A percentile compares a stretch with the other conserved stretches of the same genome.
These are phyloP conservation scores for Gentiana dahurica DNA, from an alignment of 257 asterid species.

Conservation along the genomic window DNA sequence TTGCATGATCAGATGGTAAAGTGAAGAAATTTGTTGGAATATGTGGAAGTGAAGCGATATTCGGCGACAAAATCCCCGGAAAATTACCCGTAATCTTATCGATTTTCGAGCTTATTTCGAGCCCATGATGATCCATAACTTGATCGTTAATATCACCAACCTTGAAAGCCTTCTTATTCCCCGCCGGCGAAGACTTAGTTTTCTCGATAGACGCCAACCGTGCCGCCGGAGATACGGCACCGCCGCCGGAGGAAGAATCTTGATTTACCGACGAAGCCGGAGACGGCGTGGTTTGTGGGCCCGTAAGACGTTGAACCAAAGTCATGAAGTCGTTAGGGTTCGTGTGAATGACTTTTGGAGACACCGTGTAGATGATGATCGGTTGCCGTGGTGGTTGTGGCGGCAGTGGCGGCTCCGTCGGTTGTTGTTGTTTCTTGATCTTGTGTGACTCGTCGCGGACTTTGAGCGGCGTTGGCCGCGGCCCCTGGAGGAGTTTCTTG, in stretches of 20 bases:
- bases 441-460: conserved; percentile 78
- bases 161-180: conserved; percentile 9
- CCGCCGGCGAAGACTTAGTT: conserved; percentile 27
- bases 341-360: conserved; percentile 89
- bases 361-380: conserved; percentile 81
- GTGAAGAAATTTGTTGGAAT: conserved; percentile 65
- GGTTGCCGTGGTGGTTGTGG: conserved; percentile 64
- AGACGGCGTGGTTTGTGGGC: conserved; percentile 19
- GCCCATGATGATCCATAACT: conserved; percentile 17
- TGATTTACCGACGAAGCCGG: conserved; percentile 13
- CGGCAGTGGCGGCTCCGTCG: conserved; percentile 23
- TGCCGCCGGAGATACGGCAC: conserved; percentile 75
- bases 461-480: conserved; percentile 75
- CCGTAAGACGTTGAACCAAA: conserved; percentile 81
- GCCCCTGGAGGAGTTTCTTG: conserved; percentile 46
- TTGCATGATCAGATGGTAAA: conserved; percentile 42
- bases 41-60: conserved; percentile 68
- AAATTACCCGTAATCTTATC: conserved; percentile 31
- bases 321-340: conserved; percentile 98
- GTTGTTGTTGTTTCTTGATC: conserved; percentile 68
- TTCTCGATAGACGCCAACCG: conserved; percentile 69
- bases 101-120: conserved; percentile 24
- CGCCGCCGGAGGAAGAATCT: conserved; percentile 21
- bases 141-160: conserved; percentile 11
- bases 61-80: conserved; percentile 77